Base-by-base conservation (phyloP, 768 basidiomycete genomes). In the Boletus pseudopeckii region DNA sequence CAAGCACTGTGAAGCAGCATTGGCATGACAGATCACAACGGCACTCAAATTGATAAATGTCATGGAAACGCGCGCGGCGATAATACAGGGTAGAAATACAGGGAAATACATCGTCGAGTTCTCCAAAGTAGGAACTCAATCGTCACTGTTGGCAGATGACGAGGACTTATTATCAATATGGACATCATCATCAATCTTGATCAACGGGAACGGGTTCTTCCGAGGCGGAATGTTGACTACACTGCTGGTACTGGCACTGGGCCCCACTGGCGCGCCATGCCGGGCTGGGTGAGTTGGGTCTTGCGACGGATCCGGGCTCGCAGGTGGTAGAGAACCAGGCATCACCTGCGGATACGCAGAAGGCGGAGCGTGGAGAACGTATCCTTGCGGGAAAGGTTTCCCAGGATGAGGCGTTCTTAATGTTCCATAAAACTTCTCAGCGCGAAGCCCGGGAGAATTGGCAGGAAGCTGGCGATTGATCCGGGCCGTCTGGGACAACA, bases 311-410 rank as follows among this genome's bases (percentile, higher is more conserved):
- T 45, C 52, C 24, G 22, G 5, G n/a, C 18, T 42, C 13, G 15
- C 13, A 38, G 56, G 33, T 18, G 60, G 54, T 22, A 68, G 49
- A 20, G 64, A 57, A 26, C 66, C 66, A 17, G 66, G 66, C 66
- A 68, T 68, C 17, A 57, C 45, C 37, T 67, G 62, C 2, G 66
- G 66, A 52, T 68, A 69, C 15, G 60, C 62, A 34, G 58, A 64
- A 30, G 46, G 42, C 13, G 64, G 64, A 18, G 66, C 66, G 20
- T 51, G 67, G 26, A 54, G 53, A 34, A 66, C 42, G 8, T 47
- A n/a, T 18, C 52, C 49, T 20, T 53, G 57, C 11, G 14, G 6
- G 4, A 45, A 41, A 22, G 22, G 26, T 37, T 34, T 37, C 13
- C 39, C 34, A 3, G 43, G 8, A 17, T 18, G n/a, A 15, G 26